phyloP scores from a whole-genome alignment of 352 stramenopile species.

The Pythium pectinolyticum region DNA sequence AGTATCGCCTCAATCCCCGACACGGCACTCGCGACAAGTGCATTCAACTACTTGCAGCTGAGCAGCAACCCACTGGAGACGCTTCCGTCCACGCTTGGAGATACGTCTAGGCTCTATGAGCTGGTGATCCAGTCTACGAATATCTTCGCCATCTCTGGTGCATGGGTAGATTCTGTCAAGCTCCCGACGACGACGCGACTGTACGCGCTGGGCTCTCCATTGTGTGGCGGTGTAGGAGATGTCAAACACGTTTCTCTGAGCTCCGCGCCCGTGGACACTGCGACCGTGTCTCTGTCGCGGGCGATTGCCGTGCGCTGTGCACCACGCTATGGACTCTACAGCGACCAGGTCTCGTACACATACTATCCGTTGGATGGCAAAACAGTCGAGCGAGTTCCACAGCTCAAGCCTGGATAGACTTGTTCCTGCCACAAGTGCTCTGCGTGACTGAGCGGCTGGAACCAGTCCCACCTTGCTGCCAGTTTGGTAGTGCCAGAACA shows the following conservation, averaged over 20 bases:
- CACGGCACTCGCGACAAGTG: neutral
- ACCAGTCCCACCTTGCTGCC: too few species aligned
- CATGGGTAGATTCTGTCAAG: neutral
- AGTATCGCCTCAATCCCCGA: slow-evolving; percentile 8
- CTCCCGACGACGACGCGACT: neutral
- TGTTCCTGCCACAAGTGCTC: too few species aligned
- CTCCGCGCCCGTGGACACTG: neutral
- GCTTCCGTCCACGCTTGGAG: neutral
- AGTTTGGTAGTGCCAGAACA: too few species aligned
- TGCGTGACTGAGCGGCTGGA: neutral
- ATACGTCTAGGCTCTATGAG: slow-evolving; percentile 1
- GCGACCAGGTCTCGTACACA: neutral
- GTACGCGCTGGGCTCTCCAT: neutral
- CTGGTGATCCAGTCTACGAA: slow-evolving; percentile 10
- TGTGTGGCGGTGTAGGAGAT: slow-evolving; percentile 2
- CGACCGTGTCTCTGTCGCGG: neutral
- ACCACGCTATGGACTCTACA: neutral
- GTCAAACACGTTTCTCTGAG: neutral
- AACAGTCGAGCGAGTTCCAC: neutral
- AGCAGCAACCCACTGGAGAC: slow-evolving; percentile 6
- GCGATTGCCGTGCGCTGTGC: neutral
- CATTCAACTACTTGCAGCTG: slow-evolving; percentile 4
- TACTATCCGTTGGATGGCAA: slow-evolving; percentile 14
- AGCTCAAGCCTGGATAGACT: neutral
- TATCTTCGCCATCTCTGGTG: neutral